Evolutionary conservation across 2,329 filamentous ascomycete genomes (phyloP).

Genomic region (Xylaria sp.): DNA sequence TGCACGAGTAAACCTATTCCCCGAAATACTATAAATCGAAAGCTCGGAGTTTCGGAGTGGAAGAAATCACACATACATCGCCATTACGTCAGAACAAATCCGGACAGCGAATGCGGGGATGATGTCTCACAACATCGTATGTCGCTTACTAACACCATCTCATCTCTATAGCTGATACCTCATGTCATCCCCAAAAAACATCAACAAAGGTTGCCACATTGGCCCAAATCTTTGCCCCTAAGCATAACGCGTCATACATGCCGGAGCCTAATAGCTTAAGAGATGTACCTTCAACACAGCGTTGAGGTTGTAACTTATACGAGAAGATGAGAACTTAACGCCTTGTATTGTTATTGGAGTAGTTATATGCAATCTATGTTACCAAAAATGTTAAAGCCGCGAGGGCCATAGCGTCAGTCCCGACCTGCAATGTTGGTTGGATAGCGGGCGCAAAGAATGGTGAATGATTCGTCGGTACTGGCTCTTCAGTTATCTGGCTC

Average conservation of each 20-base stretch:
- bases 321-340: not conserved
- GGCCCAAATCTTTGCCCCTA: not conserved
- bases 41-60: conserved; percentile 23
- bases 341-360: not conserved
- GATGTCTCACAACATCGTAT: conserved; percentile 6
- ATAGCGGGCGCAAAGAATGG: conserved; percentile 36
- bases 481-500: conserved; percentile 3
- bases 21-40: not conserved
- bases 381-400: conserved; percentile 34
- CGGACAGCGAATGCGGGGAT: conserved; percentile 19
- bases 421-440: conserved; percentile 35
- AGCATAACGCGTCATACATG: not conserved
- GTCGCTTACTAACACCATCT: too few species aligned
- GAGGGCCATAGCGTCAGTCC: conserved; percentile 30
- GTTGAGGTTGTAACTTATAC: not conserved
- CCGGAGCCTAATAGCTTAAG: not conserved
- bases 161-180: not conserved
- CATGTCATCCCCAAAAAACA: not conserved
- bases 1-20: not conserved
- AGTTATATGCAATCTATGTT: not conserved
- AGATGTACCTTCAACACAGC: not conserved
- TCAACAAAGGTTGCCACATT: not conserved
- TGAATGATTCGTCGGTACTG: conserved; percentile 36
- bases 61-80: conserved; percentile 7
- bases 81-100: conserved; percentile 27